A percentile compares a stretch with the other conserved stretches of the same genome.
Conservation (phyloP, 2,329 filamentous ascomycete species). For the Colletotrichum endophyticum region DNA sequence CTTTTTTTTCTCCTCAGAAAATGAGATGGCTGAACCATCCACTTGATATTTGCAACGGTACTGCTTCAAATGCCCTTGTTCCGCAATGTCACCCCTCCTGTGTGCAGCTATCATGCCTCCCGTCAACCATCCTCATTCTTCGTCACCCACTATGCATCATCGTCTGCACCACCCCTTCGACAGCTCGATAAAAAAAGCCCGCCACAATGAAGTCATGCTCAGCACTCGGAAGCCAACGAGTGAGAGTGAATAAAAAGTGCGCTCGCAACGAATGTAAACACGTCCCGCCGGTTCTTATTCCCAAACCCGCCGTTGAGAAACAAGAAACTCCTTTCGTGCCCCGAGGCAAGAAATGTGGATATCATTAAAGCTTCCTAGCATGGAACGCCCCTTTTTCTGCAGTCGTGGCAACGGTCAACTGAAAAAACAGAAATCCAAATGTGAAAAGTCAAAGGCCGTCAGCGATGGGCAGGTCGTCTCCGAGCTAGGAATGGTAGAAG, state of each 20-base stretch:
- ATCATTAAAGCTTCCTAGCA: conserved; percentile 21
- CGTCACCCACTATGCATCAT: not conserved
- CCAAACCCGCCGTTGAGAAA: conserved; percentile 11
- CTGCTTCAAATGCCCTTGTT: not conserved
- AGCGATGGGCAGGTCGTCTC: not conserved
- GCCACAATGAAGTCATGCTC: conserved; percentile 5
- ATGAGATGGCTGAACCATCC: not conserved
- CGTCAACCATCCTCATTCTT: not conserved
- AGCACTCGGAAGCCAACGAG: not conserved
- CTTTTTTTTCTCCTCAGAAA: not conserved
- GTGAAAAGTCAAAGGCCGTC: not conserved
- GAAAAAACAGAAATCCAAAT: conserved; percentile 2
- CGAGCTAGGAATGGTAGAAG: not conserved
- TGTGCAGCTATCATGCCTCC: not conserved
- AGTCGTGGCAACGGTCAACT: not conserved
- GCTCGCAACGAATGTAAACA: conserved; percentile 6
- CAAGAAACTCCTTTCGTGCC: conserved; percentile 13
- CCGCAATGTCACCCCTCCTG: not conserved
- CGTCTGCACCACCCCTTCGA: not conserved
- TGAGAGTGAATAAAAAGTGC: not conserved
- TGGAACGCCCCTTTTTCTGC: not conserved
- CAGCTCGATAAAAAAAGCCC: not conserved
- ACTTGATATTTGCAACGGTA: conserved; percentile 6
- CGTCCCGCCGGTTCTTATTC: not conserved
- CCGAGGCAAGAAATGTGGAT: conserved; percentile 18